Evolutionary conservation across 495 filamentous ascomycete species (phyloP).

Genomic region (Aspergillus taichungensis): DNA sequence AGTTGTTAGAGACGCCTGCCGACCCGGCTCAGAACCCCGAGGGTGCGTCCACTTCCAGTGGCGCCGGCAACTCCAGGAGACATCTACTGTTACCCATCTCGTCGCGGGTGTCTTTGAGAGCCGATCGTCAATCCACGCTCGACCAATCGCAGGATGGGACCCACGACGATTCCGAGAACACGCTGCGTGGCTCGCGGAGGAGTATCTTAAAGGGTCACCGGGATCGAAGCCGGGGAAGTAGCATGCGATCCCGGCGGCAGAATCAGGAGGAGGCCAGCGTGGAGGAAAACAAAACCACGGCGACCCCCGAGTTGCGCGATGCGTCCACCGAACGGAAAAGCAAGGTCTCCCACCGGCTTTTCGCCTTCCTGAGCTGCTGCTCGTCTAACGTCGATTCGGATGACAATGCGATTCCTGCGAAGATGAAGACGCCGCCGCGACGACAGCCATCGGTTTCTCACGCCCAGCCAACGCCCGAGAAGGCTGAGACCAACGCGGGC

Average conservation of each 20-base stretch:
- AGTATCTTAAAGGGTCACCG: constrained; percentile 60
- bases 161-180: constrained; percentile 52
- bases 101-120: constrained; percentile 60
- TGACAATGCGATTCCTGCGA: constrained; percentile 53
- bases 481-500: constrained; percentile 37
- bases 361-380: constrained; percentile 76
- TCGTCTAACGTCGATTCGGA: constrained; percentile 54
- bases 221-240: constrained; percentile 61
- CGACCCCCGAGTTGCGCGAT: constrained; percentile 23
- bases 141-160: constrained; percentile 58
- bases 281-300: constrained; percentile 24
- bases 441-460: constrained; percentile 44
- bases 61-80: constrained; percentile 39
- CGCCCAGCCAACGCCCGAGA: constrained; percentile 47
- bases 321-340: constrained; percentile 52
- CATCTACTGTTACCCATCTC: constrained; percentile 51
- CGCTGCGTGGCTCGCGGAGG: constrained; percentile 55
- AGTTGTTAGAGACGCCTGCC: constrained; percentile 13
- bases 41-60: constrained; percentile 3
- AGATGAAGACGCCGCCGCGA: constrained; percentile 43
- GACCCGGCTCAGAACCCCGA: constrained; percentile 12
- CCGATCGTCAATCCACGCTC: constrained; percentile 49
- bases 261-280: constrained; percentile 34
- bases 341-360: constrained; percentile 40
- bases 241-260: constrained; percentile 43